A percentile compares a stretch with the other conserved stretches of the same genome.
phyloP scores from a whole-genome alignment of 1,139 yeast genomes.

The Schizosaccharomyces versatilis region DNA sequence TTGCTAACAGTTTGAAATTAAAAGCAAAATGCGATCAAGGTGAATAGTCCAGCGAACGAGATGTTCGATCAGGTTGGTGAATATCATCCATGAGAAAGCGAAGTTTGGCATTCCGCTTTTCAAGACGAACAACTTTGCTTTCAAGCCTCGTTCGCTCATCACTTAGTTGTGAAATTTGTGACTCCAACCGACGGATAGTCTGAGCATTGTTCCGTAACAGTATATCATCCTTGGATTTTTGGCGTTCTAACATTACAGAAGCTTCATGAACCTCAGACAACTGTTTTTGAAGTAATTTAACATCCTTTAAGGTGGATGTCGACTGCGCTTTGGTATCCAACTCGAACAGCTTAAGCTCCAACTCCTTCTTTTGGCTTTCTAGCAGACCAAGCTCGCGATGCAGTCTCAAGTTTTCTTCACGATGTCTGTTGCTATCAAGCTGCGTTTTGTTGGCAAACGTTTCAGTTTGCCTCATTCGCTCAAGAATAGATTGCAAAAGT shows the following conservation, averaged over 20 bases:
- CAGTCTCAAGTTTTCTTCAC: conserved; percentile 16
- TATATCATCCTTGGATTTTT: conserved; percentile 19
- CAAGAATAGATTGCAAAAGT: conserved; percentile 12
- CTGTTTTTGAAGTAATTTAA: conserved; percentile 5
- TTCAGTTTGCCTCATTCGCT: conserved; percentile 12
- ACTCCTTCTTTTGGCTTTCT: conserved; percentile 18
- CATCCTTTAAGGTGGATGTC: conserved; percentile 4
- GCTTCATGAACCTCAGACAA: conserved; percentile 19
- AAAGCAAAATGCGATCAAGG: too few species aligned
- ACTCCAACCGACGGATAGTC: conserved; percentile 17
- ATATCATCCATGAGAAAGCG: background rate
- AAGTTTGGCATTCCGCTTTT: conserved; percentile 15
- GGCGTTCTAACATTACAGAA: conserved; percentile 18
- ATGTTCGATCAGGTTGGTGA: background rate
- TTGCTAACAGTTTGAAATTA: too few species aligned
- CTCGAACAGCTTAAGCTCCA: conserved; percentile 18
- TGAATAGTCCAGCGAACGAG: too few species aligned
- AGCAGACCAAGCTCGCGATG: conserved; percentile 13
- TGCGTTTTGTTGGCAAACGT: conserved; percentile 10
- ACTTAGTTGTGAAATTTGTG: conserved; percentile 15
- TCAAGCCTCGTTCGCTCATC: conserved; percentile 15
- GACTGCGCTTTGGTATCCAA: conserved; percentile 15
- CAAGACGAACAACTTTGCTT: conserved; percentile 19
- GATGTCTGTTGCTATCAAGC: conserved; percentile 16
- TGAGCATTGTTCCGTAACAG: conserved; percentile 16